Evolutionary conservation across 345 rosid species (phyloP), one percentile per base, ranked within the genome.

Genomic region (Nasturtium officinale): DNA sequence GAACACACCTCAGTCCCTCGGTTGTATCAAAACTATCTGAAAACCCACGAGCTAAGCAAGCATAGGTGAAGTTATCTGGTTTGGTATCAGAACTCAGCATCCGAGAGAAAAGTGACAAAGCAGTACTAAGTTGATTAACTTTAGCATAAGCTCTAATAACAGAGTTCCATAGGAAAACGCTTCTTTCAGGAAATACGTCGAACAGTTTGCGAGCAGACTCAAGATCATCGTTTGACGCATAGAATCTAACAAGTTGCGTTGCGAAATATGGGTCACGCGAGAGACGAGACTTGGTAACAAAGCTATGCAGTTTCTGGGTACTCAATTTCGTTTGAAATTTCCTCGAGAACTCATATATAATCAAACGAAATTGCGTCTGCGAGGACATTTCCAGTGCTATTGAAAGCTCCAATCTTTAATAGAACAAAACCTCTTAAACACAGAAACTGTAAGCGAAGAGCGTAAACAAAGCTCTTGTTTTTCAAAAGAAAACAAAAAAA

Each of bases 131-230:
- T n/a, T 50, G 61, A 58, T 79, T 70, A 13, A 72, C 77, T 76
- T 78, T 82, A 1, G 96, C 96, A 38, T 85, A 80, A 59, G 89
- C 96, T 18, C 96, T 89, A 72, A 94, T 84, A 11, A 87, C 78
- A 67, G 96, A 82, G 77, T 89, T 89, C 98, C 96, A 91, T 18
- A 89, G 87, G 84, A 83, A 94, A 68, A 94, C 84, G 50, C 91
- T 91, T 76, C 86, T 82, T 7, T 79, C 83, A 32, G 88, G 89
- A 74, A 76, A 84, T 89, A 59, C 66, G 65, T 88, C 90, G 84
- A 94, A 94, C 93, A 91, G 67, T 54, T 84, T 71, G 64, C 86
- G 86, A 3, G 95, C 96, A 12, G 86, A 79, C 8, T 0, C 1
- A n/a, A 91, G 81, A 67, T 83, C 80, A 59, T 76, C 66, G 57